Base-by-base conservation (phyloP, 768 basidiomycete species). In the Chalciporus chontae region DNA sequence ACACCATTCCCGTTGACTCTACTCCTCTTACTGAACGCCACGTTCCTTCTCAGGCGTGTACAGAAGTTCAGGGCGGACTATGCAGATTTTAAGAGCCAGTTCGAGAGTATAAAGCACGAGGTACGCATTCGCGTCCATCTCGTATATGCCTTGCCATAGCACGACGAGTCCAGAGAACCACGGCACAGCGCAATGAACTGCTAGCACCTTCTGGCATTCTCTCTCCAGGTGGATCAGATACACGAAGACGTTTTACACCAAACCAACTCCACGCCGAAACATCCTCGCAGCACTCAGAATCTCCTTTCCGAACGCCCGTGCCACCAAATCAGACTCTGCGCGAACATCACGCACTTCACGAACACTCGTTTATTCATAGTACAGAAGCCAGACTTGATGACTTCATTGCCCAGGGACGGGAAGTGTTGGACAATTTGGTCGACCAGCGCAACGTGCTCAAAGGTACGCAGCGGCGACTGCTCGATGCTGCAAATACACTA, bases 381-480 rank as follows among this genome's bases (percentile, higher is more conserved):
- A 87, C 93, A 4, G 87, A 94, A 49, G 74, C 77, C 18, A 77
- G 83, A 41, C 73, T 99, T 52, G 96, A 99, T 55, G 87, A 89
- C 14, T 97, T 95, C 64, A 71, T 99, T 43, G 84, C 90, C 1
- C 95, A 98, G 66, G 96, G 96, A 2, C 76, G 87, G 49, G 91
- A 94, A 29, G 93, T 92, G 17, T 69, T 96, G 61, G 91, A 95
- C 55, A 95, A 94, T 64, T 71, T 99, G 32, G 83, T 90, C 40
- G 94, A 94, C 65, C 96, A 99, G 70, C 75, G 92, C 52, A 88
- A 88, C 62, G 83, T 98, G 67, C 73, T 99, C 51, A 98, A 97
- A 69, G 94, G 92, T n/a, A 97, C 96, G 0, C 87, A 91, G 64
- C 78, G 83, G 58, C 77, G 90, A 47, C 69, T 99, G 43, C 69